Evolutionary conservation across 1,139 yeast genomes (phyloP).

Genomic region (Magnusiomyces ingens): DNA sequence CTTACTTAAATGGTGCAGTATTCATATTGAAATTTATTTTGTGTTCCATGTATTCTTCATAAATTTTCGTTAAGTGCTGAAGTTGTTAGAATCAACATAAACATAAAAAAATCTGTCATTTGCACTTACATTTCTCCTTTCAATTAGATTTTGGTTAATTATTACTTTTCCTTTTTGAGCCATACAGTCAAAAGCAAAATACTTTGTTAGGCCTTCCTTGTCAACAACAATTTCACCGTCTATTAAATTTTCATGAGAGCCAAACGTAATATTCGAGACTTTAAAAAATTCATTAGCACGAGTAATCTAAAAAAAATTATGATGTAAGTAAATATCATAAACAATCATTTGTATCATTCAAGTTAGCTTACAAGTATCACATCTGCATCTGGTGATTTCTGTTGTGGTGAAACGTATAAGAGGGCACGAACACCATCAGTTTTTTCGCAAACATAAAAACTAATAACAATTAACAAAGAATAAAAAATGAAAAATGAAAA

Average conservation of each 20-base stretch:
- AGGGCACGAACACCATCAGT: conserved; percentile 72
- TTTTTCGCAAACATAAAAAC: conserved; percentile 88
- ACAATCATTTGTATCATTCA: no score
- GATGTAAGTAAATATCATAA: no score
- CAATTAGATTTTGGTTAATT: conserved; percentile 63
- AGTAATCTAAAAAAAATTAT: conserved; percentile 42
- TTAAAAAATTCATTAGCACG: conserved; percentile 81
- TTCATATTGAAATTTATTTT: no score
- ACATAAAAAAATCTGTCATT: conserved; percentile 26
- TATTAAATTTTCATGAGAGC: conserved; percentile 69
- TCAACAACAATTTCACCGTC: conserved; percentile 84
- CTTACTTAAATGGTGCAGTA: conserved; percentile 36
- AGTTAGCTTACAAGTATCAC: background rate
- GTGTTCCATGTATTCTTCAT: conserved; percentile 61
- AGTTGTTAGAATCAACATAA: conserved; percentile 45
- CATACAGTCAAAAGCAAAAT: conserved; percentile 84
- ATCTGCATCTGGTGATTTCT: background rate
- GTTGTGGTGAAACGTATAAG: conserved; percentile 18
- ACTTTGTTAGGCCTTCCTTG: conserved; percentile 55
- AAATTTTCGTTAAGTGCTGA: conserved; percentile 53
- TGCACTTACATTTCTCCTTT: conserved; percentile 53
- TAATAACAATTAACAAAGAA: conserved; percentile 6
- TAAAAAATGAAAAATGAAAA: background rate
- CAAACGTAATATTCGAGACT: no score
- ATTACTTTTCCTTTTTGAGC: conserved; percentile 72